A percentile compares a stretch with the other conserved stretches of the same genome.
These are phyloP conservation scores for Middelhovenomyces tepae DNA, from an alignment of 805 yeast genomes.

Conservation along the genomic window DNA sequence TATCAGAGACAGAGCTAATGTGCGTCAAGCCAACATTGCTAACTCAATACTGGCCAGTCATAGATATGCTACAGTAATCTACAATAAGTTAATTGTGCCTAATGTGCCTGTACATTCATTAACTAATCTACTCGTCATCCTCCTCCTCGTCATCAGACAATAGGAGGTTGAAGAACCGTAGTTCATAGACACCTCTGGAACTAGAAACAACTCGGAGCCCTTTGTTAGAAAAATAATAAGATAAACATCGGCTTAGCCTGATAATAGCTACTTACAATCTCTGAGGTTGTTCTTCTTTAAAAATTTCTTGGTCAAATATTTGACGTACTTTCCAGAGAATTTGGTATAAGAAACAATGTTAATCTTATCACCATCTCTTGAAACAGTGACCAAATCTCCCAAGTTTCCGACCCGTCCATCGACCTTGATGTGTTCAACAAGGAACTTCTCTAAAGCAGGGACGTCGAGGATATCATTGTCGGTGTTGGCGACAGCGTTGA, in stretches of 20 bases:
- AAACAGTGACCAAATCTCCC: slow-evolving; percentile 86
- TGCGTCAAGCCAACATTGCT: neutral
- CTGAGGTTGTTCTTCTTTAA: slow-evolving; percentile 99
- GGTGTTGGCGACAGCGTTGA: slow-evolving; percentile 95
- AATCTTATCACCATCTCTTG: slow-evolving; percentile 79
- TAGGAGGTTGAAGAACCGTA: slow-evolving; percentile 98
- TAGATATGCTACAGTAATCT: neutral
- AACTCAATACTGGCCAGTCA: neutral
- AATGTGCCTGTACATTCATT: slow-evolving; percentile 14
- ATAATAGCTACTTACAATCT: no score
- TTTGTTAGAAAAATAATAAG: no score
- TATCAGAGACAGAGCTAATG: slow-evolving; percentile 40
- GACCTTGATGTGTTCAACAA: slow-evolving; percentile 98
- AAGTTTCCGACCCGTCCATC: slow-evolving; percentile 95
- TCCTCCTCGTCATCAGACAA: slow-evolving; percentile 93
- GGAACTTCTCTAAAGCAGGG: slow-evolving; percentile 94
- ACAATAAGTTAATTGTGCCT: neutral
- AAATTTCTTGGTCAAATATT: slow-evolving; percentile 99
- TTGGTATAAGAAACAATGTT: slow-evolving; percentile 86
- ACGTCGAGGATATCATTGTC: slow-evolving; percentile 97
- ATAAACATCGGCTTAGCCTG: no score
- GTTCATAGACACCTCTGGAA: slow-evolving; percentile 90
- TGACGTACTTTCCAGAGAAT: slow-evolving; percentile 99
- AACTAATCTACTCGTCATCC: slow-evolving; percentile 45
- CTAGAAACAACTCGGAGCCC: slow-evolving; percentile 98